Conservation (phyloP, 805 yeast genomes). For the Barnettozyma siamensis region DNA sequence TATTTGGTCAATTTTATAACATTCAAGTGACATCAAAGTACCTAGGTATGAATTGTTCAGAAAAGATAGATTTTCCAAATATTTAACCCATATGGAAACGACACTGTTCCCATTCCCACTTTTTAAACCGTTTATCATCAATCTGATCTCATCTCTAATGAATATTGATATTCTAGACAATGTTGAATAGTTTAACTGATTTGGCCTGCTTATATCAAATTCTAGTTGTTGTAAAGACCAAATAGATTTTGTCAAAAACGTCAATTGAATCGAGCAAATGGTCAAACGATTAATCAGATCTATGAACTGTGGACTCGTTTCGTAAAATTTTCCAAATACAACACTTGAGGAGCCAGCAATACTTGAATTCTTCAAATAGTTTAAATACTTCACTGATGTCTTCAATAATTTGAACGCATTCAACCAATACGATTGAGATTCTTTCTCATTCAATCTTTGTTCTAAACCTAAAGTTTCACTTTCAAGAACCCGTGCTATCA, state of each 20-base stretch:
- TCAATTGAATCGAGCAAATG: slow-evolving; percentile 25
- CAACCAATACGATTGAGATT: slow-evolving; percentile 13
- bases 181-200: slow-evolving; percentile 29
- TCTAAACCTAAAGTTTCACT: neutral
- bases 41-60: slow-evolving; percentile 40
- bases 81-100: slow-evolving; percentile 6
- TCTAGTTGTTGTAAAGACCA: slow-evolving; percentile 22
- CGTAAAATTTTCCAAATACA: slow-evolving; percentile 2
- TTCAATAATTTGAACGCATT: slow-evolving; percentile 17
- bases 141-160: slow-evolving; percentile 31
- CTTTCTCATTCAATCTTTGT: neutral
- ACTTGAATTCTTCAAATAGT: slow-evolving; percentile 9
- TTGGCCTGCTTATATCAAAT: slow-evolving; percentile 20
- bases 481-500: slow-evolving; percentile 4
- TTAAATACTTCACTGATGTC: slow-evolving; percentile 13
- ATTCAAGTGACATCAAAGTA: slow-evolving; percentile 38
- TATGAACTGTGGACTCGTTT: slow-evolving; percentile 9
- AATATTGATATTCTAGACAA: slow-evolving; percentile 41
- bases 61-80: slow-evolving; percentile 23
- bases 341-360: neutral
- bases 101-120: neutral
- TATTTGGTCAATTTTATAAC: slow-evolving; percentile 37
- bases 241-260: slow-evolving; percentile 25
- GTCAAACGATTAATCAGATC: slow-evolving; percentile 11
- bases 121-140: slow-evolving; percentile 8